A percentile compares a stretch with the other conserved stretches of the same genome.
Evolutionary conservation across 2,329 filamentous ascomycete species (phyloP).

Genomic region (Aspergillus chevalieri): DNA sequence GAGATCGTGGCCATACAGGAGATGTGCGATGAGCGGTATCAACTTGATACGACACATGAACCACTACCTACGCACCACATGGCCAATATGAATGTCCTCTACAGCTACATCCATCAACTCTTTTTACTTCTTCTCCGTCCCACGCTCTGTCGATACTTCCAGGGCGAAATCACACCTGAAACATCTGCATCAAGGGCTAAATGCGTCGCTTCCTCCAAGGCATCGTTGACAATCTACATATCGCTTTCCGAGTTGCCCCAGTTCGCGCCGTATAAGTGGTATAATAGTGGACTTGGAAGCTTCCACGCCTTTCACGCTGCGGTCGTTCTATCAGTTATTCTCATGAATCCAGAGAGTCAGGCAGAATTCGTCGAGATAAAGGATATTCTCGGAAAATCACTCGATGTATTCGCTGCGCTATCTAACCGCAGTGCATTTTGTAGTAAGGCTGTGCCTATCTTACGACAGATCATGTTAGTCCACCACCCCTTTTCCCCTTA

Average conservation of each 20-base stretch:
- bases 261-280: constrained; percentile 36
- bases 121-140: constrained; percentile 34
- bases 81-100: constrained; percentile 37
- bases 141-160: constrained; percentile 25
- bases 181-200: constrained; percentile 23
- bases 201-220: constrained; percentile 29
- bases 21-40: constrained; percentile 26
- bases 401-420: constrained; percentile 28
- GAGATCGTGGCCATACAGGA: constrained; percentile 27
- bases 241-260: constrained; percentile 23
- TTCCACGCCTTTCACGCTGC: constrained; percentile 39
- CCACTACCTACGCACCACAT: constrained; percentile 29
- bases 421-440: constrained; percentile 31
- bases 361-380: constrained; percentile 26
- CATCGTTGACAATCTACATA: constrained; percentile 29
- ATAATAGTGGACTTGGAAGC: constrained; percentile 32
- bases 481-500: not conserved
- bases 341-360: constrained; percentile 23
- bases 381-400: constrained; percentile 20
- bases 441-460: constrained; percentile 30
- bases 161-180: constrained; percentile 25
- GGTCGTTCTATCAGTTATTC: constrained; percentile 24
- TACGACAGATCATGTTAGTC: constrained; percentile 30
- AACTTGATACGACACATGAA: constrained; percentile 16
- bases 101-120: constrained; percentile 35